A percentile compares a stretch with the other conserved stretches of the same genome.
Conservation (phyloP, 1,139 yeast species). For the Sugiyamaella neomexicana region DNA sequence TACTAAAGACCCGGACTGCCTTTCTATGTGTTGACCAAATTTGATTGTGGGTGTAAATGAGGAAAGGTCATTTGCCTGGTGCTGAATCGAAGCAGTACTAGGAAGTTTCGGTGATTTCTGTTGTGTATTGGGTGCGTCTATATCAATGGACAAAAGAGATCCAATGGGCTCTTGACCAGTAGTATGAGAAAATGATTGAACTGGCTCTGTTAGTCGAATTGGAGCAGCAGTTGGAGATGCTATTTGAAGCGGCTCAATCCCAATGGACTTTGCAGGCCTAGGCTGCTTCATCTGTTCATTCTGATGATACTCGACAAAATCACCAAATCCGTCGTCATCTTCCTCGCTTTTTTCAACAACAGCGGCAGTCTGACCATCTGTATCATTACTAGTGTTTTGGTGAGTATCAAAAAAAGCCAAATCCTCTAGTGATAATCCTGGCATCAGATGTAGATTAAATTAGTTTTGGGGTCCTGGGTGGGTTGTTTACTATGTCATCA, state of each 20-base stretch:
- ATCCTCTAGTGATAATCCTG: slow-evolving; percentile 22
- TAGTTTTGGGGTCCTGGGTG: neutral
- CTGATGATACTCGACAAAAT: slow-evolving; percentile 23
- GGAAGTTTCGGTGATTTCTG: neutral
- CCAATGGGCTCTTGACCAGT: neutral
- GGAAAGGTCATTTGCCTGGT: slow-evolving; percentile 13
- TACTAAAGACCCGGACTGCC: neutral
- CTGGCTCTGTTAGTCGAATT: neutral
- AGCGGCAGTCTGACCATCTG: neutral
- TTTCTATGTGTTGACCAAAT: slow-evolving; percentile 26
- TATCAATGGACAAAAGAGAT: neutral
- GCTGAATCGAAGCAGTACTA: slow-evolving; percentile 3
- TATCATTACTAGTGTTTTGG: neutral
- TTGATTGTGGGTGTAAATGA: slow-evolving; percentile 18
- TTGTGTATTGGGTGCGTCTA: neutral
- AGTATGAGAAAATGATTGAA: neutral
- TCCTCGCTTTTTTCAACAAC: neutral
- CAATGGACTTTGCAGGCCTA: neutral
- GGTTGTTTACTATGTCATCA: neutral
- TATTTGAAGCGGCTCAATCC: neutral
- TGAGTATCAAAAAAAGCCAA: slow-evolving; percentile 22
- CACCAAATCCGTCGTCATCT: slow-evolving; percentile 32
- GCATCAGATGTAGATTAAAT: slow-evolving; percentile 7
- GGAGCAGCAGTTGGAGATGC: neutral
- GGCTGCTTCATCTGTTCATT: neutral